Conservation (phyloP, 1,139 yeast species). For the Geotrichum cucujoidarum region DNA sequence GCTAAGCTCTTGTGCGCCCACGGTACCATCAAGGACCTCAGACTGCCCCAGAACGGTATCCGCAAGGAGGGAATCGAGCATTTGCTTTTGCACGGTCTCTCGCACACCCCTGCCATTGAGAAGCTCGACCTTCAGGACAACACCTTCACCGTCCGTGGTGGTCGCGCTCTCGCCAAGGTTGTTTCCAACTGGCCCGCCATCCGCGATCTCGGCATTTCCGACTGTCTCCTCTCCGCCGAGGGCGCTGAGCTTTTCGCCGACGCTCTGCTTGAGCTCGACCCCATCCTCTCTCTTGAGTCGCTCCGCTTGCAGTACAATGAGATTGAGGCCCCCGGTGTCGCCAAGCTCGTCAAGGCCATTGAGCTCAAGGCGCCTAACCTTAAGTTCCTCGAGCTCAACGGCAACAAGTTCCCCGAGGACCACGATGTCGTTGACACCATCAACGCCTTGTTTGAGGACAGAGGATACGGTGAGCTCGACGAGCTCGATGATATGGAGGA, state of each 20-base stretch:
- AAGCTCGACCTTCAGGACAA: slow-evolving; percentile 90
- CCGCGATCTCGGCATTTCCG: slow-evolving; percentile 78
- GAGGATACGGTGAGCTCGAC: slow-evolving; percentile 79
- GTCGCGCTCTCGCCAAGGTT: slow-evolving; percentile 61
- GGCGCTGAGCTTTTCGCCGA: slow-evolving; percentile 54
- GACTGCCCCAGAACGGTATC: slow-evolving; percentile 92
- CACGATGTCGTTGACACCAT: slow-evolving; percentile 53
- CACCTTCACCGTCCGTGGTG: slow-evolving; percentile 84
- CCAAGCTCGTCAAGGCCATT: slow-evolving; percentile 51
- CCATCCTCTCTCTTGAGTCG: slow-evolving; percentile 42
- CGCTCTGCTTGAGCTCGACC: slow-evolving; percentile 36
- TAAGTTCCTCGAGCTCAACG: slow-evolving; percentile 76
- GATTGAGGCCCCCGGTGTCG: slow-evolving; percentile 62
- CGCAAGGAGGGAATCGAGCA: slow-evolving; percentile 87
- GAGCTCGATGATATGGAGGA: slow-evolving; percentile 94
- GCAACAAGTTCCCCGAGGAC: slow-evolving; percentile 85
- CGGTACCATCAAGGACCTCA: slow-evolving; percentile 62
- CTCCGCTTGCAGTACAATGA: slow-evolving; percentile 88
- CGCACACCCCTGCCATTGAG: slow-evolving; percentile 54
- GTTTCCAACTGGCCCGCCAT: slow-evolving; percentile 55
- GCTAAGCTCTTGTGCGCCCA: slow-evolving; percentile 73
- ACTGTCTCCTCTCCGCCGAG: slow-evolving; percentile 72
- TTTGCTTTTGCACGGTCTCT: slow-evolving; percentile 68
- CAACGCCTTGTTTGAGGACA: slow-evolving; percentile 57
- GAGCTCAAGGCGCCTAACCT: slow-evolving; percentile 56